These are phyloP conservation scores for Trichoderma sp. DNA, from an alignment of 2,329 filamentous ascomycete species.

Conservation along the genomic window DNA sequence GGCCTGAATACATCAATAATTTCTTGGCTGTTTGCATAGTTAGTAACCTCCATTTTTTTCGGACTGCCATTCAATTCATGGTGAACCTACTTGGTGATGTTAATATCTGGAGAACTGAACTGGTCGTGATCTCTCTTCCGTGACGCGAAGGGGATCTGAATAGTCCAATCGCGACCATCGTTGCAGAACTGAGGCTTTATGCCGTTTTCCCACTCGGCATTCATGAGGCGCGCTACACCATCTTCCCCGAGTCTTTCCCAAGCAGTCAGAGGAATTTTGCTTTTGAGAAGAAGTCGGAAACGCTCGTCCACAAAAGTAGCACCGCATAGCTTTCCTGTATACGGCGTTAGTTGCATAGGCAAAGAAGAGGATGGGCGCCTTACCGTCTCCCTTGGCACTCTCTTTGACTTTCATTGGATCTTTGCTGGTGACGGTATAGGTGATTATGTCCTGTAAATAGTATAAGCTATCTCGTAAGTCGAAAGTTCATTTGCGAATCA, in stretches of 20 bases:
- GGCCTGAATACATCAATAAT: slow-evolving; percentile 28
- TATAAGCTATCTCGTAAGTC: neutral
- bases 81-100: neutral
- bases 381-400: slow-evolving; percentile 33
- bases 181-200: slow-evolving; percentile 31
- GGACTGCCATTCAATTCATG: too few relatives aligned
- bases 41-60: neutral
- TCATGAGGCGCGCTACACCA: slow-evolving; percentile 25
- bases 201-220: slow-evolving; percentile 31
- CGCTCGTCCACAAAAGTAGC: slow-evolving; percentile 41
- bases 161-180: slow-evolving; percentile 17
- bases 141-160: slow-evolving; percentile 24
- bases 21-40: slow-evolving; percentile 18
- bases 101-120: neutral
- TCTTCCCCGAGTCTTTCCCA: slow-evolving; percentile 19
- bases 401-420: slow-evolving; percentile 36
- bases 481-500: neutral
- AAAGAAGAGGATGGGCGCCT: neutral
- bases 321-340: slow-evolving; percentile 39
- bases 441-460: slow-evolving; percentile 40
- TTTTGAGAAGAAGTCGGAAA: slow-evolving; percentile 33
- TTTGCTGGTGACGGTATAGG: slow-evolving; percentile 31
- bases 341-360: neutral
- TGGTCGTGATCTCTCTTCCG: neutral
- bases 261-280: slow-evolving; percentile 7